Base-by-base conservation (phyloP, 192 early-diverging fungal species). In the Coemansia sp. region DNA sequence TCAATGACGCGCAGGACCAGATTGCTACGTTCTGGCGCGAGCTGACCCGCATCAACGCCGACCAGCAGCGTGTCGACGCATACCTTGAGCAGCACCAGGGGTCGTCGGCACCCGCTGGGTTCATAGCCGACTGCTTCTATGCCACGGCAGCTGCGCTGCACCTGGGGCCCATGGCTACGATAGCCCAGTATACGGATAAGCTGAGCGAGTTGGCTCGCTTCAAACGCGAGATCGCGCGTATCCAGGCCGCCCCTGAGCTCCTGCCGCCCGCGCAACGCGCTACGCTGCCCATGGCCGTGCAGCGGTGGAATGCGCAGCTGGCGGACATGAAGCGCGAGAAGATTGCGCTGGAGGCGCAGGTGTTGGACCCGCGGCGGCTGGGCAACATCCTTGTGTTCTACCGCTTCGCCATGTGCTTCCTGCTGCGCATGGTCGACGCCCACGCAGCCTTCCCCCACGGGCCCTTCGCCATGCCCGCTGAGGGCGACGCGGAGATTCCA, bases 41-140 rank as follows among this genome's bases (percentile, higher is more conserved):
- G 56, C 85, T 89, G 51, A 98, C 96, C 0, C 88, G 91, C 34
- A 88, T 98, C 62, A 90, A 90, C 67, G 90, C 91, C 36, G 88
- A 90, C 66, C 84, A 93, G 72, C 84, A 88, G 41, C 59, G 81
- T 42, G 85, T 86, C 10, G 91, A 94, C 54, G 77, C 73, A 19
- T 91, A 92, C 59, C 78, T 88, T 13, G 59, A 79, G 35, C 66
- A 46, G 11, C 65, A 17, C 10, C 56, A 59, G 48, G 6, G 40
- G 33, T 27, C 4, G 46, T 2, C 70, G 0, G 53, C 59, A 19
- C 53, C 84, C 19, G 70, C 86, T 35, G 92, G 94, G 68, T 99
- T 99, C 70, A 93, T 98, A 40, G 88, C 95, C 2, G 94, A 98
- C 66, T 85, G 92, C 19, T 98, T 99, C 75, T 93, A 90, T 63